Percentiles rank a stretch among this genome's conserved stretches.
Evolutionary conservation across 164 flowering plant genomes (phyloP).

Genomic region (Berberis vulgaris): DNA sequence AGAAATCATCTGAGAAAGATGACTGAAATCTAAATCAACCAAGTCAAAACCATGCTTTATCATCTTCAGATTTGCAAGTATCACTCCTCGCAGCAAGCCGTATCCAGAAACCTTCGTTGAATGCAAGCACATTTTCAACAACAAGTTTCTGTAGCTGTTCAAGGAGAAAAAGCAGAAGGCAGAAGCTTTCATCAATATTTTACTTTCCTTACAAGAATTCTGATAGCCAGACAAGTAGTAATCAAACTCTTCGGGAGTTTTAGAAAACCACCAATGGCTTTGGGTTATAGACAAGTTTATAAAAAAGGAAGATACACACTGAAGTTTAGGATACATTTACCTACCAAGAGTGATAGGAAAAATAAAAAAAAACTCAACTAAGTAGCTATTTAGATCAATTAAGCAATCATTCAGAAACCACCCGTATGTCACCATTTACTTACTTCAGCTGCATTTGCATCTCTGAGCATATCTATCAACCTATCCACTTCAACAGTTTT

Average conservation of each 20-base stretch:
- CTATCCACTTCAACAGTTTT: slow-evolving; percentile 81
- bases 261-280: too few species aligned
- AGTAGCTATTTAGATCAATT: neutral
- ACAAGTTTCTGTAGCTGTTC: slow-evolving; percentile 85
- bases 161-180: slow-evolving; percentile 3
- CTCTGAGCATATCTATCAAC: slow-evolving; percentile 67
- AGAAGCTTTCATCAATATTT: slow-evolving; percentile 1
- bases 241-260: neutral
- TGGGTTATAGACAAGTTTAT: too few species aligned
- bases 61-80: slow-evolving; percentile 94
- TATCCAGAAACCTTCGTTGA: slow-evolving; percentile 85
- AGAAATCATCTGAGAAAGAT: slow-evolving; percentile 8
- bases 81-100: slow-evolving; percentile 87
- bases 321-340: too few species aligned
- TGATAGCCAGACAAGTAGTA: neutral
- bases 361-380: too few species aligned
- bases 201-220: neutral
- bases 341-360: too few species aligned
- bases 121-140: slow-evolving; percentile 82
- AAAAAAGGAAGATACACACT: too few species aligned
- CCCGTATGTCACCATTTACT: slow-evolving; percentile 15
- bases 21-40: slow-evolving; percentile 15
- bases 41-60: slow-evolving; percentile 77
- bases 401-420: neutral
- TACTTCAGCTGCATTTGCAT: slow-evolving; percentile 70